Evolutionary conservation across 345 rosid genomes (phyloP), one percentile per base, ranked within the genome.

Genomic region (Arabidopsis arenosa): DNA sequence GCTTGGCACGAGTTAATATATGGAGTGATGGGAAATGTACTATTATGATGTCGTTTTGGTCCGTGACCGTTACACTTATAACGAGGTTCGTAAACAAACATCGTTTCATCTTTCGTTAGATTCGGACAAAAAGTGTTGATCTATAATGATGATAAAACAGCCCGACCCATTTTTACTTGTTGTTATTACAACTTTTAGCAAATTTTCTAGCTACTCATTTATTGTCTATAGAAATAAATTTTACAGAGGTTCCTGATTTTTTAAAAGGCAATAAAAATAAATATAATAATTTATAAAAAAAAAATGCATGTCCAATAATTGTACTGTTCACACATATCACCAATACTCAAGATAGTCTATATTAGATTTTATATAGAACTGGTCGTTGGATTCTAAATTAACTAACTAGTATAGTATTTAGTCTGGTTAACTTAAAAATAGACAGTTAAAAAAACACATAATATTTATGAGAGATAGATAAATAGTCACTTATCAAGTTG

Each of bases 71-170:
- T 79, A 79, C 78, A 73, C 70, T 66, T 67, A 67, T 52, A 78
- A 78, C 78, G 78, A 79, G 75, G 74, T 78, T 52, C 80, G 65
- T 72, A 66, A 26, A 26, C 74, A 67, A 73, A 79, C 81, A 79
- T 73, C 78, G 74, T 73, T 67, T 79, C 78, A 73, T 67, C 52
- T 67, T 61, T 79, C 69, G 78, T 61, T 79, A 73, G 78, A 73
- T 79, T 79, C 78, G 81, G 81, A 73, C 81, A 73, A 66, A 73
- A 79, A 73, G 78, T 73, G 81, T 60, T 79, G 70, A 52, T 79
- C 78, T 79, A 73, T 73, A 67, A 79, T 73, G 74, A 78, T 78
- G 78, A 67, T 66, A 66, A 66, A 60, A 44, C 45, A 23, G 26
- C 39, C 73, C 74, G 53, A 66, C 74, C 76, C 67, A 40, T 72